A percentile compares a stretch with the other conserved stretches of the same genome.
phyloP scores from a whole-genome alignment of 306 rosid genomes.

The Hippophae tibetana region DNA sequence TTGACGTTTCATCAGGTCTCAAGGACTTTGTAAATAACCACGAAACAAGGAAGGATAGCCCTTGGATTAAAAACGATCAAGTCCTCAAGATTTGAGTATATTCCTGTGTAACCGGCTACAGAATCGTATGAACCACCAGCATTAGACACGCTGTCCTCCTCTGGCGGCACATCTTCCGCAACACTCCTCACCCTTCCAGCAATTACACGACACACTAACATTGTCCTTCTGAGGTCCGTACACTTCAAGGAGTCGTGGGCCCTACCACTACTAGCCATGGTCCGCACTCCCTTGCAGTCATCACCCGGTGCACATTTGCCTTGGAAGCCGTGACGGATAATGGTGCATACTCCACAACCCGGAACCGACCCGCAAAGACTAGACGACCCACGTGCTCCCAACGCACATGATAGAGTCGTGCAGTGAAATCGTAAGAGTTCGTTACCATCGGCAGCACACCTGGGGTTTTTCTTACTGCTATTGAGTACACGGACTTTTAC shows the following conservation, averaged over 20 bases:
- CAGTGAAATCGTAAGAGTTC: conserved; percentile 87
- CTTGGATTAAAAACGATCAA: conserved; percentile 60
- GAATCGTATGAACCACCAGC: conserved; percentile 50
- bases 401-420: conserved; percentile 52
- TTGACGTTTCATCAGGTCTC: conserved; percentile 17
- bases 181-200: conserved; percentile 76
- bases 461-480: conserved; percentile 57
- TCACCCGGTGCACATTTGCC: conserved; percentile 17
- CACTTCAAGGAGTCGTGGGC: conserved; percentile 59
- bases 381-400: conserved; percentile 70
- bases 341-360: conserved; percentile 69
- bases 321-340: conserved; percentile 66
- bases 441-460: conserved; percentile 96
- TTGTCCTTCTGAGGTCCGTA: conserved; percentile 48
- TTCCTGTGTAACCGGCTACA: conserved; percentile 52
- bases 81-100: conserved; percentile 81
- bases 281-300: conserved; percentile 47
- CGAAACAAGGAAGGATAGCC: conserved; percentile 93
- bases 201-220: conserved; percentile 91
- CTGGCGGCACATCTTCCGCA: conserved; percentile 40
- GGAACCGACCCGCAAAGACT: conserved; percentile 57
- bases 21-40: conserved; percentile 62
- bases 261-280: conserved; percentile 86
- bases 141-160: conserved; percentile 36
- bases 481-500: conserved; percentile 57